Conservation (phyloP, 1,284 basidiomycete genomes). For the Heliocybe sulcata region DNA sequence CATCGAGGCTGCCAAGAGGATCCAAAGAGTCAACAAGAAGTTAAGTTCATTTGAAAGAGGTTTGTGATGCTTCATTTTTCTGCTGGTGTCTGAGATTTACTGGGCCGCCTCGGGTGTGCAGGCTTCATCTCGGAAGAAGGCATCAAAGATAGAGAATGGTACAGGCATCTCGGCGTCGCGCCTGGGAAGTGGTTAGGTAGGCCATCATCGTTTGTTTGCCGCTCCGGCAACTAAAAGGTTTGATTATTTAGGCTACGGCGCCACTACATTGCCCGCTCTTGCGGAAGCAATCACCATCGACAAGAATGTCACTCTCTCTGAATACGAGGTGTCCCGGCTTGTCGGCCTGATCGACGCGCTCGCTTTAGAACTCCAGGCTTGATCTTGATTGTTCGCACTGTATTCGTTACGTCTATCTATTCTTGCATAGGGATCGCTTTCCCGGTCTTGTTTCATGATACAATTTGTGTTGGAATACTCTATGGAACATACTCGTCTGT, state of each 20-base stretch:
- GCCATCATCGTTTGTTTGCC: background rate
- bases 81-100: background rate
- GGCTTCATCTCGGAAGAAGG: slow-evolving; percentile 70
- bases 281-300: slow-evolving; percentile 60
- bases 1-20: slow-evolving; percentile 50
- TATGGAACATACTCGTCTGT: too few relatives aligned
- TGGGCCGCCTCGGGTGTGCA: background rate
- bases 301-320: slow-evolving; percentile 1
- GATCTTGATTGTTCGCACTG: background rate
- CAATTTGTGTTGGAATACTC: too few relatives aligned
- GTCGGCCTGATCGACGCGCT: background rate
- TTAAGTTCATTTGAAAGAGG: slow-evolving; percentile 76
- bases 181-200: slow-evolving; percentile 77
- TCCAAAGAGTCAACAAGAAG: slow-evolving; percentile 65
- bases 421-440: too few relatives aligned
- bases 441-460: too few relatives aligned
- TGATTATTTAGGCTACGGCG: slow-evolving; percentile 71
- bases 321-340: background rate
- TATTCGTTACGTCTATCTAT: too few relatives aligned
- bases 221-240: background rate
- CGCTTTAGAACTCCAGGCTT: background rate
- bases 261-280: slow-evolving; percentile 79
- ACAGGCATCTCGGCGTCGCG: slow-evolving; percentile 78
- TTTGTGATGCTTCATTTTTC: slow-evolving; percentile 19
- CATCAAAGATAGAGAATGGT: slow-evolving; percentile 80